phyloP scores from a whole-genome alignment of 208 protist species.

The Balamuthia mandrillaris region DNA sequence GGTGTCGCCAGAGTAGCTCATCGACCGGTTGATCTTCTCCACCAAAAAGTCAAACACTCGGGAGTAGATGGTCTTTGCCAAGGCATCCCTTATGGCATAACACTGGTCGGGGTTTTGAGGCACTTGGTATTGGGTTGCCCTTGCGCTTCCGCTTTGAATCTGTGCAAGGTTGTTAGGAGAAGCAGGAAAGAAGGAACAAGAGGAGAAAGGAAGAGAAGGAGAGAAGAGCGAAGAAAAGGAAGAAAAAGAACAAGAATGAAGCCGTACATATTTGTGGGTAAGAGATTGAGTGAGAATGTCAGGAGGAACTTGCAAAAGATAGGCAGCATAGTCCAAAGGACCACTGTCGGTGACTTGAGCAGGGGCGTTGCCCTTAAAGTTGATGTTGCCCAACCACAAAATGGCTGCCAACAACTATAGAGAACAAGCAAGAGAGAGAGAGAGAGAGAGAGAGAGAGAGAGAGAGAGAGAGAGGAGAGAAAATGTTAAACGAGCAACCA shows the following conservation, averaged over 20 bases:
- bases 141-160: slow-evolving; percentile 5
- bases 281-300: slow-evolving; percentile 15
- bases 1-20: neutral
- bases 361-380: slow-evolving; percentile 72
- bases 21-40: slow-evolving; percentile 64
- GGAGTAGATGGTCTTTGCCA: slow-evolving; percentile 54
- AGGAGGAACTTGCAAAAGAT: slow-evolving; percentile 16
- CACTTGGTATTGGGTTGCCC: slow-evolving; percentile 23
- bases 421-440: neutral
- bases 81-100: slow-evolving; percentile 35
- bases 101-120: slow-evolving; percentile 24
- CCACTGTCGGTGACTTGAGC: slow-evolving; percentile 38
- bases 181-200: neutral
- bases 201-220: neutral
- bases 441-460: too few species aligned
- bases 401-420: slow-evolving; percentile 80
- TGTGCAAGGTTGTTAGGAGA: neutral
- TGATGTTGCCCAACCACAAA: slow-evolving; percentile 87
- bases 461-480: too few species aligned
- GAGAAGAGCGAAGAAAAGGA: neutral
- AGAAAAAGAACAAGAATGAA: neutral
- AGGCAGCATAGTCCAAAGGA: slow-evolving; percentile 53
- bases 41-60: slow-evolving; percentile 77
- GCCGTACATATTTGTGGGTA: neutral
- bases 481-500: too few species aligned